These are phyloP conservation scores for Myxozyma neotropica DNA, from an alignment of 805 yeast genomes.

Conservation along the genomic window DNA sequence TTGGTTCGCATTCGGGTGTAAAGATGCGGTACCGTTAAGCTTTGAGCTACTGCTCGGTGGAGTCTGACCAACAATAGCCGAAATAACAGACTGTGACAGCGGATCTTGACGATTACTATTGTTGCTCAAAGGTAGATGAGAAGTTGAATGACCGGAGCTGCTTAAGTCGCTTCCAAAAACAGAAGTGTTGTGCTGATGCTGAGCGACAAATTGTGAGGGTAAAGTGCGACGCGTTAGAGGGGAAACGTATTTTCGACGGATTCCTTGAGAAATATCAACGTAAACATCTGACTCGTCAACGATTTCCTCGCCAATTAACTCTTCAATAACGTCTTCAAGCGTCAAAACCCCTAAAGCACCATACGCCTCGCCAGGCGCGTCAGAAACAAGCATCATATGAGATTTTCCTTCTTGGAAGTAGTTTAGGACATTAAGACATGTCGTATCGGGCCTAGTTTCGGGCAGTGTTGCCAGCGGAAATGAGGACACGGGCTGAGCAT, in stretches of 20 bases:
- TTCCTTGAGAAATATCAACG: constrained; percentile 84
- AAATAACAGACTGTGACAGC: background rate
- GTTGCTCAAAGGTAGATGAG: constrained; percentile 12
- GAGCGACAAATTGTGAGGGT: constrained; percentile 30
- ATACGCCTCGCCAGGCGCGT: constrained; percentile 69
- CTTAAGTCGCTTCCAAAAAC: constrained; percentile 7
- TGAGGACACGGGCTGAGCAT: constrained; percentile 84
- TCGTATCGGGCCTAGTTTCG: constrained; percentile 87
- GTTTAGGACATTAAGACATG: constrained; percentile 89
- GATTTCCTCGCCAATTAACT: constrained; percentile 94
- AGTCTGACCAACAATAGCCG: background rate
- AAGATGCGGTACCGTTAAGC: background rate
- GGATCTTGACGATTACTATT: constrained; percentile 8
- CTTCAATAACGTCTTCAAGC: constrained; percentile 96
- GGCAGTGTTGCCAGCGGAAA: constrained; percentile 96
- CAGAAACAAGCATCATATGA: constrained; percentile 93
- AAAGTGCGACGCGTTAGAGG: constrained; percentile 41
- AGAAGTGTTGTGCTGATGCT: constrained; percentile 13
- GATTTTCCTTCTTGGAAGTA: constrained; percentile 98
- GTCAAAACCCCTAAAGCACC: constrained; percentile 94
- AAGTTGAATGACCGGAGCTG: constrained; percentile 5
- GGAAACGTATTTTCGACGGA: constrained; percentile 55
- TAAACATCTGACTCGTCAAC: constrained; percentile 95
- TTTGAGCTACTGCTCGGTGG: background rate
- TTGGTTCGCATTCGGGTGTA: background rate